Percentiles rank a stretch among this genome's conserved stretches.
These are phyloP conservation scores for Triglochin maritima DNA, from an alignment of 106 monocot species.

Conservation along the genomic window DNA sequence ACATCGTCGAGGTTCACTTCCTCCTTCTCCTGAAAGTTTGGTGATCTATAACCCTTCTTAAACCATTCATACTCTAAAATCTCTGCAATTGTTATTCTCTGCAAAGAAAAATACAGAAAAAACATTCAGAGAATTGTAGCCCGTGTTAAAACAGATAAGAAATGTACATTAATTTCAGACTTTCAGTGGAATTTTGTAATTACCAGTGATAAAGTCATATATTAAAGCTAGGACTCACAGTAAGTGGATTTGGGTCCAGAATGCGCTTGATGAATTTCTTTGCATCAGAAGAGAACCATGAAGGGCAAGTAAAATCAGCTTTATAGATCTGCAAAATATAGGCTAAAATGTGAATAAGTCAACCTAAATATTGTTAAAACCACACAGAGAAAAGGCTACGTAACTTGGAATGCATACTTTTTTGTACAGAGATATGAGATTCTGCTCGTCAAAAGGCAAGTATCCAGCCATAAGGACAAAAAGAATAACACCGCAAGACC, in stretches of 20 bases:
- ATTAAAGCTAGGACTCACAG: conserved; percentile 28
- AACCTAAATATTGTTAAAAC: not conserved
- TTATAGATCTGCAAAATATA: conserved; percentile 49
- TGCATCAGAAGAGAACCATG: conserved; percentile 68
- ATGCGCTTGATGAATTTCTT: conserved; percentile 67
- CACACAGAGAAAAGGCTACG: not conserved
- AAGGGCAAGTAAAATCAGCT: conserved; percentile 55
- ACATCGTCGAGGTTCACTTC: conserved; percentile 74
- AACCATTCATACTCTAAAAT: conserved; percentile 88
- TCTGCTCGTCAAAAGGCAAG: conserved; percentile 79
- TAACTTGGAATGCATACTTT: conserved; percentile 28
- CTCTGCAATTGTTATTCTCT: conserved; percentile 66
- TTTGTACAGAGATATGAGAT: conserved; percentile 45
- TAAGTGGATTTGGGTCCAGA: conserved; percentile 69
- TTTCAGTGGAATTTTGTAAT: not conserved
- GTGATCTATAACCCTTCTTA: conserved; percentile 63
- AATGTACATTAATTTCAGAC: not conserved
- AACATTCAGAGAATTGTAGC: not conserved
- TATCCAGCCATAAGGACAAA: conserved; percentile 94
- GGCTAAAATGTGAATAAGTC: not conserved
- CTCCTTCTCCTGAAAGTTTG: conserved; percentile 38
- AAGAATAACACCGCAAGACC: conserved; percentile 95
- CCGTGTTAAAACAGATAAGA: not conserved
- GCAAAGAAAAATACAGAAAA: conserved; percentile 5
- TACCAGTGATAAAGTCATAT: not conserved